Evolutionary conservation across 495 filamentous ascomycete species (phyloP), one percentile per base, ranked within the genome.

Genomic region (Xylaria venustula): DNA sequence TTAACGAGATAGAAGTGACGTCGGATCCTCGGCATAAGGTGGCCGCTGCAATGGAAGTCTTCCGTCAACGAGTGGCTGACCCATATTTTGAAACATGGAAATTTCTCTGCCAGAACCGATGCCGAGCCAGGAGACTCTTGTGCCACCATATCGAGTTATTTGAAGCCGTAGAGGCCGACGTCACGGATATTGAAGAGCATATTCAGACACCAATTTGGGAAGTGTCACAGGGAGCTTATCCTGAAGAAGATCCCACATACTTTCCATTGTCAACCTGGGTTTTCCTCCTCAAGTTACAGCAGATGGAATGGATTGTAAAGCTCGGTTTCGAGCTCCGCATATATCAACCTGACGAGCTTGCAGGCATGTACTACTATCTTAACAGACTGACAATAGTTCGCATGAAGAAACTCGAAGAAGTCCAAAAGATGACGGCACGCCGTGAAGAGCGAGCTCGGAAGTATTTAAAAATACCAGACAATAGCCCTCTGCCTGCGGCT

Each of bases 281-380:
- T 0, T 94, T 93, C 68, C 84, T 91, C 54, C 89, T 96, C 67
- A 98, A 96, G 70, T 80, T 97, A 2, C 84, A 81, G 8, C 86
- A 94, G 65, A 90, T 97, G 83, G 88, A 93, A 60, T 89, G 87
- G 79, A 88, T 94, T 46, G 80, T 97, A 12, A 91, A 97, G 71
- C 86, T 97, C 54, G 94, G 94, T n/a, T 97, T 99, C 69, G 94
- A 98, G 72, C 86, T 96, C 17, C 87, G 92, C 8, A 85, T 96
- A 25, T 98, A 98, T 68, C 85, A 90, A 22, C 82, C 87, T 1
- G 90, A 96, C 70, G 94, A 99, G 74, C 79, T 94, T 7, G 83
- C 87, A 12, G 87, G 85, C 15, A 97, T 97, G 90, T 97, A 96
- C 70, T 93, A 89, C 87, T 95, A 90, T 60, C 79, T 89, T 7